phyloP scores from a whole-genome alignment of 495 filamentous ascomycete species.

The Haplographium delicatum region DNA sequence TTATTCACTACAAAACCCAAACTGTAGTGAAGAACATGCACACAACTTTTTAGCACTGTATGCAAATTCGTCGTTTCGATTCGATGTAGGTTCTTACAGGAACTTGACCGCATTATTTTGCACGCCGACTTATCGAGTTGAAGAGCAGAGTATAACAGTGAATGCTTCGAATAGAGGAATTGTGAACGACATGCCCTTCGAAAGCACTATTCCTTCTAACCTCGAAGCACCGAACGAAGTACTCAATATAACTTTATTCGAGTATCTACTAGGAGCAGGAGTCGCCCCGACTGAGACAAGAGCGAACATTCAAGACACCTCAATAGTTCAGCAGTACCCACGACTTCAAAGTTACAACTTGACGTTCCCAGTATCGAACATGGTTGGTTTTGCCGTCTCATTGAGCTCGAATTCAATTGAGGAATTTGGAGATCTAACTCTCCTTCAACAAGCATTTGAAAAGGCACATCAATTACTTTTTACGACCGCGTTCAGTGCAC shows the following conservation, averaged over 20 bases:
- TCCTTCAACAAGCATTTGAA: conserved; percentile 26
- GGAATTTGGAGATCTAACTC: conserved; percentile 25
- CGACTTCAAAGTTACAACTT: conserved; percentile 13
- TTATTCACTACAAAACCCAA: no score
- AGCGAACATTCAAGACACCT: conserved; percentile 6
- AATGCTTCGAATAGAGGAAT: no score
- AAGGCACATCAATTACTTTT: conserved; percentile 36
- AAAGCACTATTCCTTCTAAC: not conserved
- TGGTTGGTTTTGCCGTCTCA: conserved; percentile 31
- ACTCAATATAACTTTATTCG: conserved; percentile 34
- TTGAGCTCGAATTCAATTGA: conserved; percentile 12
- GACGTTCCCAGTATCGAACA: conserved; percentile 17
- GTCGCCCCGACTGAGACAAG: not conserved
- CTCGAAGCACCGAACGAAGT: conserved; percentile 15
- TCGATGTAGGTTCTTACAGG: no score
- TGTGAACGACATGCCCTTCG: no score
- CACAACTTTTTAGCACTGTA: no score
- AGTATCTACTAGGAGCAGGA: conserved; percentile 26
- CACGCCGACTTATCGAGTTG: no score
- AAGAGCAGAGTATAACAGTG: no score
- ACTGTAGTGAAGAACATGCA: no score
- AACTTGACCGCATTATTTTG: no score
- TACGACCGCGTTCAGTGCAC: conserved; percentile 25
- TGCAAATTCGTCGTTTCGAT: no score
- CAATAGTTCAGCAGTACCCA: conserved; percentile 5